Evolutionary conservation across 257 asterid genomes (phyloP), one percentile per base, ranked within the genome.

Genomic region (Solanum ahanhuiri): DNA sequence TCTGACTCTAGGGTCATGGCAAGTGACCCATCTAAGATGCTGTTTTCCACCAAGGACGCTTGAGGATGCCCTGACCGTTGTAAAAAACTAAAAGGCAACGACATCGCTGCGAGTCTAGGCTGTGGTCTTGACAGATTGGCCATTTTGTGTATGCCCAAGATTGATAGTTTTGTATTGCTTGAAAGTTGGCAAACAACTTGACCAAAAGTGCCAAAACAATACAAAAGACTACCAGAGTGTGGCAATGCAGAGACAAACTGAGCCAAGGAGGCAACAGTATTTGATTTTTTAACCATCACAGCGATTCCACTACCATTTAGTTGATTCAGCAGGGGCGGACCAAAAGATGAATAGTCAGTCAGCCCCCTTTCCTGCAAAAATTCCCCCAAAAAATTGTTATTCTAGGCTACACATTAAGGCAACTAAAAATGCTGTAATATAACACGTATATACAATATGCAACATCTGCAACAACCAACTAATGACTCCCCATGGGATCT

Each of bases 281-380:
- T 94, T 54, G 93, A 88, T 82, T 93, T 94, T 70, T 87, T 91
- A 85, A 90, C 90, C 87, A 70, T 92, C 86, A 95, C 41, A 71
- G 97, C 96, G 57, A 96, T 43, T 48, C 93, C 98, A 86, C 98
- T 82, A 57, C 98, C 98, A 71, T 86, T 89, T 48, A 90, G 84
- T 86, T 92, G 94, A 88, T 90, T 91, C 93, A 95, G 88, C 82
- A 96, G 87, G 8, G 99, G 97, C 28, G 99, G 98, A 39, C 95
- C 98, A 85, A 87, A 88, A 77, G 91, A 94, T 86, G 98, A 96
- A 90, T 93, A 93, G 81, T 89, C 88, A 9, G 98, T 92, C 43
- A 94, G 86, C 60, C 91, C 95, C 87, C 86, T 91, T 64, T 91
- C 95, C 99, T 96, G 92, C 86, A 88, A 79, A 81, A 85, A 3